Evolutionary conservation across 371 early-diverging fungal species (phyloP).

Genomic region (Coemansia sp.): DNA sequence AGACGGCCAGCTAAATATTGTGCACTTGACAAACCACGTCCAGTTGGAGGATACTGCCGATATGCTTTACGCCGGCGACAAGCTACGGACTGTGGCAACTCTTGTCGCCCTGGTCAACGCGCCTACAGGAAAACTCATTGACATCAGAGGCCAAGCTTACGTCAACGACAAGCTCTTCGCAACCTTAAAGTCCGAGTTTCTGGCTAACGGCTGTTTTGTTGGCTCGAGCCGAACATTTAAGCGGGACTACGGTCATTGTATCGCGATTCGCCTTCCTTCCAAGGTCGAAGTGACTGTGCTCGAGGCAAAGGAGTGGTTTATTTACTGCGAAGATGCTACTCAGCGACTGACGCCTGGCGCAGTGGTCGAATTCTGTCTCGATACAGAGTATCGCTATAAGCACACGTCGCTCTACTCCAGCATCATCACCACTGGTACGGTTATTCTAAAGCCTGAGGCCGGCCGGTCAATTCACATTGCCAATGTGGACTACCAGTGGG

Average conservation of each 20-base stretch:
- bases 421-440: constrained; percentile 72
- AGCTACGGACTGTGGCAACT: not conserved
- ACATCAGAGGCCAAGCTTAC: not conserved
- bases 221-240: constrained; percentile 54
- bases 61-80: no score
- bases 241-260: constrained; percentile 60
- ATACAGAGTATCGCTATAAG: constrained; percentile 75
- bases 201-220: constrained; percentile 86
- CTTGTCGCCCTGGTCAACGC: constrained; percentile 17
- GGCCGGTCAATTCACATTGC: constrained; percentile 66
- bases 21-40: constrained; percentile 55
- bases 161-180: constrained; percentile 31
- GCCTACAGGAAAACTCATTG: constrained; percentile 73
- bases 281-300: constrained; percentile 70
- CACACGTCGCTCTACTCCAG: constrained; percentile 61
- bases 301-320: constrained; percentile 84
- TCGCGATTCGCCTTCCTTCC: constrained; percentile 67
- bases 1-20: constrained; percentile 82
- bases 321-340: constrained; percentile 65
- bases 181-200: constrained; percentile 58
- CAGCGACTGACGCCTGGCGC: constrained; percentile 64
- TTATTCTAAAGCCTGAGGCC: constrained; percentile 65
- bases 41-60: no score
- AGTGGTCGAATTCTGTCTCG: constrained; percentile 71
- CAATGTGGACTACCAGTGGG: constrained; percentile 64